Evolutionary conservation across 805 yeast genomes (phyloP).

Genomic region (Kodamaea nitidulidarum): DNA sequence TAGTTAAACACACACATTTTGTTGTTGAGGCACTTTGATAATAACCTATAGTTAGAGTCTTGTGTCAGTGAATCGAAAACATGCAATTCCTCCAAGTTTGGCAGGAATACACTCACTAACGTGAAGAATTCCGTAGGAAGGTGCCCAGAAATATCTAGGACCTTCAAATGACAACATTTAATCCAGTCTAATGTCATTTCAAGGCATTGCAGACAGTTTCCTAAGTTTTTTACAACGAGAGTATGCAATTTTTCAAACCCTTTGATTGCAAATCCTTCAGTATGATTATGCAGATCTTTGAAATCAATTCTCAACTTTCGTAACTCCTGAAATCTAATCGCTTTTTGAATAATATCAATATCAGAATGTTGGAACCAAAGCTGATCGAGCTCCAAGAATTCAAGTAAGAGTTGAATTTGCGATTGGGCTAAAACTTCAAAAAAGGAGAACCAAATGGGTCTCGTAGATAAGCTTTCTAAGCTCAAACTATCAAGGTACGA

Average conservation of each 20-base stretch:
- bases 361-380: slow-evolving; percentile 16
- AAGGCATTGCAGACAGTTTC: neutral
- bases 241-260: neutral
- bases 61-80: slow-evolving; percentile 17
- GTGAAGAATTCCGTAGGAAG: neutral
- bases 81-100: slow-evolving; percentile 9
- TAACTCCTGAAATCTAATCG: neutral
- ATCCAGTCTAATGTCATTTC: neutral
- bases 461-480: neutral
- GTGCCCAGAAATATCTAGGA: slow-evolving; percentile 11
- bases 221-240: neutral
- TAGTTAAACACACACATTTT: slow-evolving; percentile 10
- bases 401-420: neutral
- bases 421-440: neutral
- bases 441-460: slow-evolving; percentile 5
- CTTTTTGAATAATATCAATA: slow-evolving; percentile 3
- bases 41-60: slow-evolving; percentile 12
- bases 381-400: neutral
- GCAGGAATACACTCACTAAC: slow-evolving; percentile 8
- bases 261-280: neutral
- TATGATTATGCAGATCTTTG: slow-evolving; percentile 8
- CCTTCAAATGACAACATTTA: neutral
- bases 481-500: neutral
- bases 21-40: slow-evolving; percentile 13
- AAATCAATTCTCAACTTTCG: slow-evolving; percentile 5